phyloP scores from a whole-genome alignment of 1,284 basidiomycete genomes.

The Caloboletus firmus region DNA sequence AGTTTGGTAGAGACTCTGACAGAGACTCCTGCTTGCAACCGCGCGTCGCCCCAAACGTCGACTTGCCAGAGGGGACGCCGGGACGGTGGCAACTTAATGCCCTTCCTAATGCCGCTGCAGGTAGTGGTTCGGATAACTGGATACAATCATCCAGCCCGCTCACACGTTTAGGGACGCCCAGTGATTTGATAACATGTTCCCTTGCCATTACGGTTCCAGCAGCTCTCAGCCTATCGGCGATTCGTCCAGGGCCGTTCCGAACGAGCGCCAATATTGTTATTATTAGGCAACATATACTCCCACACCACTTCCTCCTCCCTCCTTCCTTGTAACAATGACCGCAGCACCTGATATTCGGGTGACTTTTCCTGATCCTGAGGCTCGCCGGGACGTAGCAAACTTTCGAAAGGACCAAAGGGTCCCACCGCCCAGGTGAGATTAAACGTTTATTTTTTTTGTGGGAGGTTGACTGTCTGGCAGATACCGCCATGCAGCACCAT shows the following conservation, averaged over 20 bases:
- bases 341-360: constrained; percentile 4
- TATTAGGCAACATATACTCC: constrained; percentile 6
- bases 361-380: background rate
- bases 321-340: constrained; percentile 12
- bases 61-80: background rate
- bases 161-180: constrained; percentile 10
- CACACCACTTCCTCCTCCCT: background rate
- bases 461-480: constrained; percentile 8
- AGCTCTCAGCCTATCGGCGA: background rate
- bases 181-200: background rate
- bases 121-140: background rate
- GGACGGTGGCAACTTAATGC: background rate
- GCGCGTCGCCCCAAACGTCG: background rate
- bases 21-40: background rate
- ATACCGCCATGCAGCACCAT: constrained; percentile 39
- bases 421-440: constrained; percentile 24
- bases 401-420: constrained; percentile 9
- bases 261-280: constrained; percentile 6
- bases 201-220: background rate
- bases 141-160: background rate
- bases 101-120: background rate
- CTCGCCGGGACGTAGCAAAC: constrained; percentile 13
- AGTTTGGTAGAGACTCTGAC: background rate
- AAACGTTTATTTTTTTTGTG: background rate
- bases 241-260: background rate